phyloP scores from a whole-genome alignment of 495 filamentous ascomycete genomes.

The Lineolata rhizophorae region DNA sequence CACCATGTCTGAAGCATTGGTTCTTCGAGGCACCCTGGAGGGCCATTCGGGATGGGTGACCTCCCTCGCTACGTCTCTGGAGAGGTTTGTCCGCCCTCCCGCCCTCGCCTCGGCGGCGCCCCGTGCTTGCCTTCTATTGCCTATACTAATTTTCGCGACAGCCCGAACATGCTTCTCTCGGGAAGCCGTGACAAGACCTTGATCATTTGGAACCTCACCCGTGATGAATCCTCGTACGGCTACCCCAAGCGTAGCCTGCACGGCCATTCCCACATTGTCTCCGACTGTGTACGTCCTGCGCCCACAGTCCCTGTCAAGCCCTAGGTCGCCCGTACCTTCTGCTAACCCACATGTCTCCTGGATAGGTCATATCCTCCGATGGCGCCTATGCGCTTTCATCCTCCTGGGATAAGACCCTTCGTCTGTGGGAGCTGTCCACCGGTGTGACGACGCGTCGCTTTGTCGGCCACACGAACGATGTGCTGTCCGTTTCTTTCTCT shows the following conservation, averaged over 20 bases:
- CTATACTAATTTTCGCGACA: conserved; percentile 21
- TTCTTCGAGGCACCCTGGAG: conserved; percentile 93
- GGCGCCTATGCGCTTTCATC: conserved; percentile 97
- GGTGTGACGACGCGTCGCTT: conserved; percentile 93
- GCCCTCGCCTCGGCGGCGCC: not conserved
- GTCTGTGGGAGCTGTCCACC: conserved; percentile 94
- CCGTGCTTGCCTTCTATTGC: conserved; percentile 4
- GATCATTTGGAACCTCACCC: conserved; percentile 99
- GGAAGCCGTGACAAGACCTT: conserved; percentile 92
- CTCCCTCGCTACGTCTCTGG: conserved; percentile 86
- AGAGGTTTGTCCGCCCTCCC: conserved; percentile 52
- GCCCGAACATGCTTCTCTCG: conserved; percentile 99
- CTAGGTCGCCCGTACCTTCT: not conserved
- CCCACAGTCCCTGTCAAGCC: not conserved
- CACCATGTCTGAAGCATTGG: conserved; percentile 84
- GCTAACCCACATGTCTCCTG: not conserved
- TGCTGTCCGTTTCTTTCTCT: conserved; percentile 99
- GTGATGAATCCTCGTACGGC: conserved; percentile 90
- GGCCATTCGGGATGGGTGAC: conserved; percentile 77
- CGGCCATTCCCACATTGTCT: conserved; percentile 99
- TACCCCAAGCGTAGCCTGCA: conserved; percentile 97
- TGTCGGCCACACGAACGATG: conserved; percentile 97
- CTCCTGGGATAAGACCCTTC: conserved; percentile 99
- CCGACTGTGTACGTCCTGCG: conserved; percentile 78
- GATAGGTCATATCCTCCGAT: conserved; percentile 95